Conservation (phyloP, 129 eudicot genomes). For the Tanacetum coccineum region DNA sequence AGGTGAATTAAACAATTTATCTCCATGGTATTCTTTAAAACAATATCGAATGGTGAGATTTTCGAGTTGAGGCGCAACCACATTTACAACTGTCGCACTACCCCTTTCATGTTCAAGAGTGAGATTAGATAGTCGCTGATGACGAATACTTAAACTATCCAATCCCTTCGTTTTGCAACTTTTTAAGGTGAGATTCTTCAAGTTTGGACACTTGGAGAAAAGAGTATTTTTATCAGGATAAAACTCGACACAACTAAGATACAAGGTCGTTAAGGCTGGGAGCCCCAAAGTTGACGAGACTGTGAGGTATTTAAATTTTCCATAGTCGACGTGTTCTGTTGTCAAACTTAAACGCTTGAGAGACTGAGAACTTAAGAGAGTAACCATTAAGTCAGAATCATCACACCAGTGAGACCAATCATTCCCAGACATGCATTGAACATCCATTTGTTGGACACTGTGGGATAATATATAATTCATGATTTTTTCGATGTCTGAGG, state of each 20-base stretch:
- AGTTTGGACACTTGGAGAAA: background rate
- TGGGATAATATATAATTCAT: slow-evolving; percentile 6
- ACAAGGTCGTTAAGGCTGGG: background rate
- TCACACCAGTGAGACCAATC: too few relatives aligned
- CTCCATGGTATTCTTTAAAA: too few relatives aligned
- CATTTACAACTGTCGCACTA: background rate
- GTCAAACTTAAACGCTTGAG: background rate
- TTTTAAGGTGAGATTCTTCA: slow-evolving; percentile 3
- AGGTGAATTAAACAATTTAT: too few relatives aligned
- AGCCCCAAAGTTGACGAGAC: background rate
- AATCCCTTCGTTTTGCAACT: background rate
- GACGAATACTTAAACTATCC: background rate
- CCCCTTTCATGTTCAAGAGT: background rate
- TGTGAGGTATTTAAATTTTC: too few relatives aligned
- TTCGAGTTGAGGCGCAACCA: slow-evolving; percentile 16
- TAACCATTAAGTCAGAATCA: background rate
- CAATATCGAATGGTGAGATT: background rate
- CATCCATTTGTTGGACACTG: background rate
- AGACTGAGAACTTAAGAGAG: background rate
- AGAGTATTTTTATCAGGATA: background rate
- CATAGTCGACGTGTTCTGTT: too few relatives aligned
- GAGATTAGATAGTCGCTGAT: slow-evolving; percentile 6
- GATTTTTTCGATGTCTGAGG: background rate
- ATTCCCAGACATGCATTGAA: background rate
- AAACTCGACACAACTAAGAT: background rate